Evolutionary conservation across 2,329 filamentous ascomycete species (phyloP), one percentile per base, ranked within the genome.

Genomic region (Pseudogymnoascus sp.): DNA sequence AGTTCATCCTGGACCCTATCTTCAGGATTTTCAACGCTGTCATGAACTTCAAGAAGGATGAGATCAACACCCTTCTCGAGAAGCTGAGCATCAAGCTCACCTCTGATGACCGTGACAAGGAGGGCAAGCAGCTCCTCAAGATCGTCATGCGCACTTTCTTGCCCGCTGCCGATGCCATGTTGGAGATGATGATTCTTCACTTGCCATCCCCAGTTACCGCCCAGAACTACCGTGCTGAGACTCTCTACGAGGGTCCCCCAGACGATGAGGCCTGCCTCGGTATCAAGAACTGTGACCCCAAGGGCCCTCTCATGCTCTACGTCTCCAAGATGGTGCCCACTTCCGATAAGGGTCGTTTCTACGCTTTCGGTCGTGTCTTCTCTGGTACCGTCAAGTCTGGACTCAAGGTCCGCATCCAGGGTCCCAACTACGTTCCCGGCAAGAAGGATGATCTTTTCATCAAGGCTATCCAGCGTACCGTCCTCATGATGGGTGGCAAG

Each of bases 321-420:
- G 92, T 99, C 78, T 99, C 94, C 79, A 99, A 99, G 91, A 99
- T 99, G 94, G 94, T 99, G 75, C 94, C 94, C 74, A 99, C 94
- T 71, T 95, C 91, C 73, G 94, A 99, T 76, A 97, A 97, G 89
- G 94, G 94, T 80, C 93, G 94, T 82, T 99, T 99, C 91, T 99
- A 97, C 83, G 94, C 94, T 78, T 99, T 99, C 82, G 94, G 94
- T 82, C 94, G 94, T 96, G 94, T 99, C 81, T 99, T 97, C 86
- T 83, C 94, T 71, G 94, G 94, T 89, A 97, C 92, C 76, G 94
- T 97, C 82, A 84, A 84, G 75, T 97, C 94, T 70, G 94, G 94
- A 82, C 84, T 97, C 73, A 97, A 97, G 89, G 94, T 99, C 86
- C 94, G 94, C 79, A 99, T 99, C 78, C 94, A 99, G 85, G 94